Base-by-base conservation (phyloP, 2,329 filamentous ascomycete genomes). In the Fusarium napiforme region DNA sequence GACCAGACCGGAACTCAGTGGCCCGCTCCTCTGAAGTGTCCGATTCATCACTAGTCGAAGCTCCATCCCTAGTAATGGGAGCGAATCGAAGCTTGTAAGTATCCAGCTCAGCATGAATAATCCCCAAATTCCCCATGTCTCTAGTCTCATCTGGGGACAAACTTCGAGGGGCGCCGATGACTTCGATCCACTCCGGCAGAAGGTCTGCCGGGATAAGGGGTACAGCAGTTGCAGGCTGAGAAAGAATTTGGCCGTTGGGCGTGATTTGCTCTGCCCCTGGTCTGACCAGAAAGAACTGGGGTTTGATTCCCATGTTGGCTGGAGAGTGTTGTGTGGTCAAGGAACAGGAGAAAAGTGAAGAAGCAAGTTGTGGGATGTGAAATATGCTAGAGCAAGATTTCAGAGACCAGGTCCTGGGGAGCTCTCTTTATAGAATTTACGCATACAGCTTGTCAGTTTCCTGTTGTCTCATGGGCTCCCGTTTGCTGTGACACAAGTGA, bases 131-230 rank as follows among this genome's bases (percentile, higher is more conserved):
- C 21, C 64, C 75, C 76, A 87, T 81, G 12, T 81, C 81, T 9
- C 68, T 70, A 4, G 82, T 83, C 61, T 87, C 80, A 40, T 82
- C 80, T 10, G 79, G 69, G 7, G 71, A 73, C 18, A 88, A 78
- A 58, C 81, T 73, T 10, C 85, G 84, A 7, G 87, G 85, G 7
- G 86, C 79, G 30, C 83, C 85, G 39, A 81, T 64, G 16, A 87
- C 75, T 9, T 84, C 79, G 8, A 88, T 69, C 81, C 85, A 85
- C 4, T 79, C 76, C 0, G 87, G 87, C 0, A 90, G 83, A 67
- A 88, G 82, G 75, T 89, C 87, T 18, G 85, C 78, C 1, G 87
- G 83, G n/a, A 90, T 82, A n/a, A 90, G 82, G 11, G 88, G 88
- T 2, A 89, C 86, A 7, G 87, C 82, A 11, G 79, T 77, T 7